Conservation (phyloP, 176 grass and related monocot genomes). For the Bonia amplexicaulis region DNA sequence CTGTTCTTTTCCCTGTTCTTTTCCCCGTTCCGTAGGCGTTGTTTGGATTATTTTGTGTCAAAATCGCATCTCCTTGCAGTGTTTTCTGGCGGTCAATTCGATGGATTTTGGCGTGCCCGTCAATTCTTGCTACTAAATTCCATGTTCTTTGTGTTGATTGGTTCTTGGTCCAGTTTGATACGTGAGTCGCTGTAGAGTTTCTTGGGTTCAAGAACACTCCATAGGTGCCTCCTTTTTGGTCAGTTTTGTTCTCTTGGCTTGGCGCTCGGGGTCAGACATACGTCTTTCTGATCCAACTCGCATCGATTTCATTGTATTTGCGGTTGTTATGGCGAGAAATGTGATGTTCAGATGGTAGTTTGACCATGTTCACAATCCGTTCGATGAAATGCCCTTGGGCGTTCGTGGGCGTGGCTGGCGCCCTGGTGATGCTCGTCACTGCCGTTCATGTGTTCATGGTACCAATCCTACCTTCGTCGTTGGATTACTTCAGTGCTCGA, state of each 20-base stretch:
- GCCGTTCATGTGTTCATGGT: slow-evolving; percentile 51
- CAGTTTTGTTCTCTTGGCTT: not conserved
- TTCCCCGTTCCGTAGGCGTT: not conserved
- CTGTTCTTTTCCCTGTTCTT: not conserved
- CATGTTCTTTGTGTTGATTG: not conserved
- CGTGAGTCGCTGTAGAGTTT: not conserved
- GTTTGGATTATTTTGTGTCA: not conserved
- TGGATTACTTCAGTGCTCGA: slow-evolving; percentile 41
- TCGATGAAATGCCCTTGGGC: slow-evolving; percentile 52
- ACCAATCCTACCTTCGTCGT: slow-evolving; percentile 47
- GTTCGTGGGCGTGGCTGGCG: slow-evolving; percentile 23
- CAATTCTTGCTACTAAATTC: not conserved
- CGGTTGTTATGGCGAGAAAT: not conserved
- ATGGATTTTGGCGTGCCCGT: not conserved
- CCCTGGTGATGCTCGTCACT: slow-evolving; percentile 39
- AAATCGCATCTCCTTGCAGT: not conserved
- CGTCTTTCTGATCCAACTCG: not conserved
- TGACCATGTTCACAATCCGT: slow-evolving; percentile 29
- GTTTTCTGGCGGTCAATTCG: not conserved
- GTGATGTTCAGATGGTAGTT: not conserved
- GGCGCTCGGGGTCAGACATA: not conserved
- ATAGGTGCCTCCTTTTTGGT: not conserved
- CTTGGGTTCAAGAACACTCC: not conserved
- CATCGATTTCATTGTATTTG: not conserved
- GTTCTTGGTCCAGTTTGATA: not conserved